Base-by-base conservation (phyloP, 495 filamentous ascomycete species). In the Trichoderma gamsii region DNA sequence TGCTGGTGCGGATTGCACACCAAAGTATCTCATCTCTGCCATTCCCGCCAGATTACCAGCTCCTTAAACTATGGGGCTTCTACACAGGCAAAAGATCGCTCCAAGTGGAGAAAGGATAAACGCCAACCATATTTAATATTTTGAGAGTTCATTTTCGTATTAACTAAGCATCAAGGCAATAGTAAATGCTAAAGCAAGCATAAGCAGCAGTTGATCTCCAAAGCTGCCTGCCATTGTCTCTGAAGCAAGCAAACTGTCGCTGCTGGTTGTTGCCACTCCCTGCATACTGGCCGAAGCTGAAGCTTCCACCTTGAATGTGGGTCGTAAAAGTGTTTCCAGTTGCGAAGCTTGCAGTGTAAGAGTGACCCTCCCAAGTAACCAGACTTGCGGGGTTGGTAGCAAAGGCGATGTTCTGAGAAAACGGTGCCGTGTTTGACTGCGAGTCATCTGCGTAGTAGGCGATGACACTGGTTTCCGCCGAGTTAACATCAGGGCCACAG, bases 151-250 rank as follows among this genome's bases (percentile, higher is more conserved):
- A 4, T 46, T 4, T 46, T 18, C 0, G 18, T 7, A 46, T 16
- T 4, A 16, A 46, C 25, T 52, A 52, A 11, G 49, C 49, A 23
- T 52, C 49, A 52, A 52, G 49, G n/a, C 49, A 52, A 9, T 52
- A 52, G 49, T 52, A 52, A 52, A 52, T 52, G 49, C 49, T 52
- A 7, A 52, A 52, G n/a, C 49, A 52, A 25, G 49, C 49, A 52
- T 52, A 52, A 18, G 49, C 49, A 52, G n/a, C n/a, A 16, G 49
- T 21, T 23, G 49, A n/a, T 52, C 49, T 18, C 49, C 49, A 52
- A 23, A 52, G 49, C 49, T 52, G 49, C 9, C 49, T 52, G 49
- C 25, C 21, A 21, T 52, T 52, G 9, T 52, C 49, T 2, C 49
- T 21, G n/a, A 52, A 52, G 49, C 49, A 52, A 52, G 6, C 49